Evolutionary conservation across 2,329 filamentous ascomycete species (phyloP).

Genomic region (Ophiosphaerella korrae): DNA sequence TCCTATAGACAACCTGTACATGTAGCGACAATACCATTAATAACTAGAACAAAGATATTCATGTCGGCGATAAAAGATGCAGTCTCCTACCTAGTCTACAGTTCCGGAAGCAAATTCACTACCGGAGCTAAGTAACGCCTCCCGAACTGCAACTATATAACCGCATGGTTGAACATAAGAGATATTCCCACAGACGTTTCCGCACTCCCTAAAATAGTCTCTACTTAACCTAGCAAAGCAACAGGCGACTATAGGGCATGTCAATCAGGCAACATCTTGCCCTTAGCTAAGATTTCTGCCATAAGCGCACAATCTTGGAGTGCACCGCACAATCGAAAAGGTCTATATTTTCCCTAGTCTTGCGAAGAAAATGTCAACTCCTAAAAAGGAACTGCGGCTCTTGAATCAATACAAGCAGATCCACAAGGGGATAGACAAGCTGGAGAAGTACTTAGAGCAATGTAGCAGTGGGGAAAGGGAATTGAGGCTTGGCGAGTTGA

Average conservation of each 20-base stretch:
- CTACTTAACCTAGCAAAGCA: slow-evolving; percentile 65
- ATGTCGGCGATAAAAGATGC: no score
- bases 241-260: slow-evolving; percentile 66
- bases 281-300: slow-evolving; percentile 71
- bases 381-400: slow-evolving; percentile 68
- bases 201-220: slow-evolving; percentile 69
- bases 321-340: slow-evolving; percentile 86
- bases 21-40: no score
- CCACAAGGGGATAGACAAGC: slow-evolving; percentile 72
- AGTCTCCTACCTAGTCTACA: no score
- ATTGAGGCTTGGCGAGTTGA: slow-evolving; percentile 63
- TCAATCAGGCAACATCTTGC: slow-evolving; percentile 71
- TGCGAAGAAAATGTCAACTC: slow-evolving; percentile 78
- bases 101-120: slow-evolving; percentile 47
- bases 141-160: slow-evolving; percentile 74
- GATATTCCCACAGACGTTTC: slow-evolving; percentile 60
- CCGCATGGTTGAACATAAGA: slow-evolving; percentile 75
- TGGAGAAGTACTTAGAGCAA: slow-evolving; percentile 68
- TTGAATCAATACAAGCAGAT: slow-evolving; percentile 78
- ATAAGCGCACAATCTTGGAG: slow-evolving; percentile 61
- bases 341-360: slow-evolving; percentile 78
- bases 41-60: not conserved
- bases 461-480: slow-evolving; percentile 68
- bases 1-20: not conserved
- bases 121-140: slow-evolving; percentile 63